Conservation (phyloP, 805 yeast species). For the Hanseniaspora thailandica region DNA sequence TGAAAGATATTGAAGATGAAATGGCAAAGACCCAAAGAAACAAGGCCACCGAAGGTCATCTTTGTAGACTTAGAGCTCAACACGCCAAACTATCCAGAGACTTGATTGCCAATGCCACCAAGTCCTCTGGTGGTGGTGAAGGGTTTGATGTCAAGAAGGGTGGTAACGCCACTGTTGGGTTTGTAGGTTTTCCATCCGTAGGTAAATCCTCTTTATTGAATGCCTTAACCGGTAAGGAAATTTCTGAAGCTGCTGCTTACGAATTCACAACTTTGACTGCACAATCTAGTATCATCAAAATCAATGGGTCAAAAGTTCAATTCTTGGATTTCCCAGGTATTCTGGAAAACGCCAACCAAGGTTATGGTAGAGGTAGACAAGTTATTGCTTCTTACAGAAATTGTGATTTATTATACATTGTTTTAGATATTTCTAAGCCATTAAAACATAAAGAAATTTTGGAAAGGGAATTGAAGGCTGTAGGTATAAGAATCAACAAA, state of each 20-base stretch:
- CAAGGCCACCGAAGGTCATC: slow-evolving; percentile 92
- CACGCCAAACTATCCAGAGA: slow-evolving; percentile 91
- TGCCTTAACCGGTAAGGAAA: slow-evolving; percentile 82
- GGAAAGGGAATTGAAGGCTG: slow-evolving; percentile 92
- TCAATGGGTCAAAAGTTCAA: slow-evolving; percentile 94
- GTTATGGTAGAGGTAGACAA: slow-evolving; percentile 87
- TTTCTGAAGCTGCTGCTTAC: slow-evolving; percentile 90
- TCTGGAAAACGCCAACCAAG: slow-evolving; percentile 84
- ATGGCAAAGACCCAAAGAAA: slow-evolving; percentile 97
- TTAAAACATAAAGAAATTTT: slow-evolving; percentile 86
- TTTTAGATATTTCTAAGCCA: slow-evolving; percentile 92
- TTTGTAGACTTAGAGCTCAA: slow-evolving; percentile 95
- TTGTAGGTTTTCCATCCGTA: slow-evolving; percentile 96
- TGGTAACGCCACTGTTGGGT: slow-evolving; percentile 95
- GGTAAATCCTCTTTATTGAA: slow-evolving; percentile 71
- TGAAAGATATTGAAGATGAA: slow-evolving; percentile 86
- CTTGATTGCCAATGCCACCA: slow-evolving; percentile 55
- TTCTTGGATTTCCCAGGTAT: slow-evolving; percentile 88
- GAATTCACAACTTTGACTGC: slow-evolving; percentile 96
- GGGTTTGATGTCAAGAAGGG: slow-evolving; percentile 99
- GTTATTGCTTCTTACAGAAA: slow-evolving; percentile 99
- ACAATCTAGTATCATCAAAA: slow-evolving; percentile 91
- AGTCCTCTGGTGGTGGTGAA: slow-evolving; percentile 77
- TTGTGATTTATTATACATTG: slow-evolving; percentile 84
- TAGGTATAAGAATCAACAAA: slow-evolving; percentile 88